Percentiles rank a stretch among this genome's conserved stretches.
phyloP scores from a whole-genome alignment of 495 filamentous ascomycete species.

The Aspergillus steynii region DNA sequence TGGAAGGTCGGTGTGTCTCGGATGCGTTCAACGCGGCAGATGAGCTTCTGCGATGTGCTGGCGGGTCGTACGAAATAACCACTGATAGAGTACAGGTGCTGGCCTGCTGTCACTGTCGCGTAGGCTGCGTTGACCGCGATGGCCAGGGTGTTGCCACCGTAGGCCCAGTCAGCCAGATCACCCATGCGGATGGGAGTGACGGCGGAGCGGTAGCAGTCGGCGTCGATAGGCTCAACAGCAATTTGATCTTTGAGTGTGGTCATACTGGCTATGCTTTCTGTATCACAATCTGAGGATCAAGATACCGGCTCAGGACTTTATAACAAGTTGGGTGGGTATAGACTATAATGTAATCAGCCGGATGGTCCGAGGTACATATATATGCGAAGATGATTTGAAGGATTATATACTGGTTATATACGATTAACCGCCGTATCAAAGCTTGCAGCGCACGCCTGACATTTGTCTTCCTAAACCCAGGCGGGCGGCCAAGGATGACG shows the following conservation, averaged over 20 bases:
- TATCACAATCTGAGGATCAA: background rate
- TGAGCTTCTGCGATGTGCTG: conserved; percentile 4
- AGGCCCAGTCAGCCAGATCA: conserved; percentile 6
- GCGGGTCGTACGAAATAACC: conserved; percentile 15
- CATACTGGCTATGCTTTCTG: conserved; percentile 4
- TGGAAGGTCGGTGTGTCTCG: conserved; percentile 15
- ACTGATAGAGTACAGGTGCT: conserved; percentile 15
- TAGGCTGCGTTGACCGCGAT: conserved; percentile 20
- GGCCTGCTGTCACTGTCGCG: conserved; percentile 8
- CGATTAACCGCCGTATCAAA: conserved; percentile 1
- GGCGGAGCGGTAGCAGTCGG: conserved; percentile 10
- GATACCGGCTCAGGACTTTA: background rate
- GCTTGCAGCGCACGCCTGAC: conserved; percentile 6
- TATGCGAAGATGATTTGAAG: background rate
- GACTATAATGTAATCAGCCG: conserved; percentile 8
- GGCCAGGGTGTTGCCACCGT: conserved; percentile 17
- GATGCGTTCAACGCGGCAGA: conserved; percentile 12
- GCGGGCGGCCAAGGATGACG: conserved; percentile 18
- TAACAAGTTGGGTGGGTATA: background rate
- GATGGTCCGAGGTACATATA: background rate
- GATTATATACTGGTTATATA: background rate
- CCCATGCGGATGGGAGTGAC: conserved; percentile 13
- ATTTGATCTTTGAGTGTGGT: conserved; percentile 13
- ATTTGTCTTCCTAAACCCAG: conserved; percentile 15
- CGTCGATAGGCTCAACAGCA: conserved; percentile 7